A percentile compares a stretch with the other conserved stretches of the same genome.
phyloP scores from a whole-genome alignment of 257 asterid genomes.

The Leonotis leonurus region DNA sequence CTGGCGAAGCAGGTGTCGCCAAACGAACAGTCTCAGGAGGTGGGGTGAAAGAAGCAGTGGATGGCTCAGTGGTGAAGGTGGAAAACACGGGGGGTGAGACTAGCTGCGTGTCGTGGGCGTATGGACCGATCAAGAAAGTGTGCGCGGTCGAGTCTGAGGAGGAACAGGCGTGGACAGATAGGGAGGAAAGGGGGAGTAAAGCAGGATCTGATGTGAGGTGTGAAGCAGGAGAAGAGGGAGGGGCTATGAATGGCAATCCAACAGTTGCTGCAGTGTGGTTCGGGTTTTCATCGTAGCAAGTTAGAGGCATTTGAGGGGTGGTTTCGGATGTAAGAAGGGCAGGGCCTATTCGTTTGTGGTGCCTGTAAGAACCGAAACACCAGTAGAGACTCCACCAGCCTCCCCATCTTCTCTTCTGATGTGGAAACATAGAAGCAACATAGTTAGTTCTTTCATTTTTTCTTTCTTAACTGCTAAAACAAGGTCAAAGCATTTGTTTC shows the following conservation, averaged over 20 bases:
- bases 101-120: conserved; percentile 81
- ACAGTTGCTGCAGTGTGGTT: conserved; percentile 38
- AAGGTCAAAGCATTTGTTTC: conserved; percentile 35
- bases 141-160: conserved; percentile 47
- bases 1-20: conserved; percentile 86
- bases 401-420: conserved; percentile 88
- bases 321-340: conserved; percentile 73
- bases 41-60: conserved; percentile 86
- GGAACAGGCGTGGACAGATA: conserved; percentile 43
- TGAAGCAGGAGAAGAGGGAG: conserved; percentile 88
- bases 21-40: conserved; percentile 69
- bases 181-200: conserved; percentile 40
- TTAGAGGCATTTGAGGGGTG: conserved; percentile 10
- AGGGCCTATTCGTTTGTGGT: conserved; percentile 70
- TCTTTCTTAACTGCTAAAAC: conserved; percentile 3
- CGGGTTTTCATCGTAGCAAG: conserved; percentile 35
- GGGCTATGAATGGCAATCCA: conserved; percentile 72
- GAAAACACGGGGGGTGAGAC: conserved; percentile 91
- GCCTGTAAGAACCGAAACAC: conserved; percentile 80
- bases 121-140: conserved; percentile 67
- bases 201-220: conserved; percentile 67
- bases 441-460: not conserved
- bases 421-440: conserved; percentile 14
- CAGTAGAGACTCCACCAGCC: conserved; percentile 73
- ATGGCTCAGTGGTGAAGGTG: conserved; percentile 82